phyloP scores from a whole-genome alignment of 257 asterid genomes.

The Misopates orontium region DNA sequence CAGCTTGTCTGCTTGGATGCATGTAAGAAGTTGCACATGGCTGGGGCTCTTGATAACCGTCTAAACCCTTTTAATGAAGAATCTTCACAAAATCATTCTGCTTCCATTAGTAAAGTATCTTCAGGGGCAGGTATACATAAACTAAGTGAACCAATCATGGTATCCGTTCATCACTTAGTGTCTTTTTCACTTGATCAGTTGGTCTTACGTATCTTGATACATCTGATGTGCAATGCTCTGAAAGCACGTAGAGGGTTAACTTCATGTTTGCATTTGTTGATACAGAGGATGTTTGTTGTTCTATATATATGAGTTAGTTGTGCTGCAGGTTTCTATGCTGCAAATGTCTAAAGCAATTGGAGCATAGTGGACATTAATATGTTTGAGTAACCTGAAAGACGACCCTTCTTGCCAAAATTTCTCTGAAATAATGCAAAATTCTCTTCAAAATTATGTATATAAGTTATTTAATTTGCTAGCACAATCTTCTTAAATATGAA shows the following conservation, averaged over 20 bases:
- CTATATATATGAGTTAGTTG: too few species aligned
- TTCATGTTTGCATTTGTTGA: background rate
- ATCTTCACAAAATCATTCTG: conserved; percentile 39
- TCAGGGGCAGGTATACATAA: conserved; percentile 56
- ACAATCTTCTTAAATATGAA: too few species aligned
- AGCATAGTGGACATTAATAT: too few species aligned
- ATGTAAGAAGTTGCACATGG: conserved; percentile 72
- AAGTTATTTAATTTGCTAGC: too few species aligned
- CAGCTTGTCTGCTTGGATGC: conserved; percentile 89
- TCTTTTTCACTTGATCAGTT: conserved; percentile 9
- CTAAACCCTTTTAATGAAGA: conserved; percentile 51
- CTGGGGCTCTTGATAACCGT: conserved; percentile 65
- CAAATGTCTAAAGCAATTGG: too few species aligned
- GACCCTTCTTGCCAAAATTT: too few species aligned
- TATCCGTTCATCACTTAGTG: background rate
- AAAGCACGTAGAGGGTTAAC: background rate
- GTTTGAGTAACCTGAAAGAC: too few species aligned
- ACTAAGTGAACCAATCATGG: background rate
- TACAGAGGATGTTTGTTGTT: too few species aligned
- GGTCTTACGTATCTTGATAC: background rate
- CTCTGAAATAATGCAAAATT: too few species aligned
- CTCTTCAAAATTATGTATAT: too few species aligned
- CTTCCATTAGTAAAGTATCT: conserved; percentile 32
- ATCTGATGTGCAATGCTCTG: background rate
- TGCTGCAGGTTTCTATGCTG: too few species aligned